Conservation (phyloP, 768 basidiomycete genomes). For the Lactarius quietus region DNA sequence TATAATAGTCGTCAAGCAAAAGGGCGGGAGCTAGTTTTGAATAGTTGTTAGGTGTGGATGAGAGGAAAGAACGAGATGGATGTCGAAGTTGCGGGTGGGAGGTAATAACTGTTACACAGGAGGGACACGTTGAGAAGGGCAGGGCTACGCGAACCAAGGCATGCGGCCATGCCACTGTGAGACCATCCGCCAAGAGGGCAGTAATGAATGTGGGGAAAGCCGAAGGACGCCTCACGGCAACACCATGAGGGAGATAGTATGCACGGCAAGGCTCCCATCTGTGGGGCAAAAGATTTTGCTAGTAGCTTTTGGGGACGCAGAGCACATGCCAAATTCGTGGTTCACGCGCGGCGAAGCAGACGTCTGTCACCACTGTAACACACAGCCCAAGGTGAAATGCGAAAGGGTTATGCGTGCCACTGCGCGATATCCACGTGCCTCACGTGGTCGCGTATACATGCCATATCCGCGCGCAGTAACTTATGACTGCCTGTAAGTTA, state of each 20-base stretch:
- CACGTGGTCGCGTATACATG: constrained; percentile 26
- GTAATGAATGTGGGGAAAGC: not conserved
- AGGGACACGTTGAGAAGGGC: constrained; percentile 28
- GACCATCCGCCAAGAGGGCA: constrained; percentile 2
- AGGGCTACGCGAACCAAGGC: constrained; percentile 21
- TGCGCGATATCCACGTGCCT: constrained; percentile 23
- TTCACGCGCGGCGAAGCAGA: constrained; percentile 14
- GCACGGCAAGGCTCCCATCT: not conserved
- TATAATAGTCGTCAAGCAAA: constrained; percentile 5
- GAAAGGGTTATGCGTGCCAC: constrained; percentile 4
- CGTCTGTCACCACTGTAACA: constrained; percentile 11
- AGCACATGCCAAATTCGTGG: constrained; percentile 18
- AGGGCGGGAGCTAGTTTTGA: constrained; percentile 5
- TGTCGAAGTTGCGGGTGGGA: constrained; percentile 13
- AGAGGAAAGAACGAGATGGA: constrained; percentile 21
- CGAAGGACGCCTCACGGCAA: constrained; percentile 4
- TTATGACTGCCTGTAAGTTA: constrained; percentile 7
- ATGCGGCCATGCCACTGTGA: constrained; percentile 17
- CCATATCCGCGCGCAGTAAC: constrained; percentile 9
- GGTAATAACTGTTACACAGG: constrained; percentile 19
- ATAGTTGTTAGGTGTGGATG: constrained; percentile 8
- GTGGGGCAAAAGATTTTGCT: not conserved
- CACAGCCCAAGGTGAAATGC: constrained; percentile 14
- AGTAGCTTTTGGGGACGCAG: not conserved
- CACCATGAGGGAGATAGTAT: not conserved